Evolutionary conservation across 768 basidiomycete species (phyloP), one percentile per base, ranked within the genome.

Genomic region (Austroboletus festivus): DNA sequence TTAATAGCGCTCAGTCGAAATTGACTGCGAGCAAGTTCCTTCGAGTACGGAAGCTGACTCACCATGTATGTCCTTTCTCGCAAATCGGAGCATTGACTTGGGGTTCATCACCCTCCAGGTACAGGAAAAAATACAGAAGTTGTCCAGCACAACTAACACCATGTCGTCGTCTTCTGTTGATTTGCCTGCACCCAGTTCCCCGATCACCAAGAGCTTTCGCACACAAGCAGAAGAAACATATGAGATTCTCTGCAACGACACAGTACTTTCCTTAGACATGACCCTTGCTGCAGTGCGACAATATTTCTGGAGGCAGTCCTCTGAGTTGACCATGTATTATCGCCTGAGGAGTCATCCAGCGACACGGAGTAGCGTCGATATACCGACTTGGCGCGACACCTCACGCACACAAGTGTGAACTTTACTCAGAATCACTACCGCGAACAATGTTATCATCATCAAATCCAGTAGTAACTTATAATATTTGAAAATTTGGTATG

Each of bases 231-330:
- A 92, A 56, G 86, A 92, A 21, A 59, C 77, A 23, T 86, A 90
- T 63, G 94, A 98, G 69, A 81, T 98, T 38, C 64, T 96, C 22
- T 96, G 93, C 68, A 91, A 90, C 56, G 88, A 91, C 52, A 72
- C 77, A n/a, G 71, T 89, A 15, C 73, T 98, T 28, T 87, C 94
- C 20, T 72, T 87, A 22, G 82, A 85, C 54, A 93, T 95, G 83
- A 94, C 89, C 5, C 76, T 99, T 30, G 94, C 89, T 4, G 87
- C 88, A 16, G 85, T 94, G 49, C 83, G 91, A 51, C 92, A 94
- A 65, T 96, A 82, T 58, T 79, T 93, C 19, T 96, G 91, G 92
- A 82, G 81, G 58, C 85, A 86, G 55, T 69, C 78, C 16, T 73
- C 73, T 6, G 90, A 92, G 65, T 68, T 93, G 47, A 77, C 76